Evolutionary conservation across 192 early-diverging fungal species (phyloP), one percentile per base, ranked within the genome.

Genomic region (Entomortierella chlamydospora): DNA sequence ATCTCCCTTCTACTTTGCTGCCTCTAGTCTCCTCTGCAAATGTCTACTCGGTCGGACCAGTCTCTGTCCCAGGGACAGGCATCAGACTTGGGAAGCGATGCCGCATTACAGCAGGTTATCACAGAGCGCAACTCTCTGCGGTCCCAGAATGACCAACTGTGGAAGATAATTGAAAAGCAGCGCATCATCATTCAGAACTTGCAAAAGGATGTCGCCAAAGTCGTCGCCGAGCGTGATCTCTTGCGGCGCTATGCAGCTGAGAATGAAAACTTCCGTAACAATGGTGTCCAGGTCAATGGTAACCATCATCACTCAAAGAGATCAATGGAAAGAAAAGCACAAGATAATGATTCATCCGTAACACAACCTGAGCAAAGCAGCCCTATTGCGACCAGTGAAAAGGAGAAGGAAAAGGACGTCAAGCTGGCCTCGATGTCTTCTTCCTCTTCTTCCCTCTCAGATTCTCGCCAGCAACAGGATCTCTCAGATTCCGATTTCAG

Each of bases 131-230:
- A 94, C 68, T 85, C 89, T 8, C 88, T 94, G 60, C 89, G 91
- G 51, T 82, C 83, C 33, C 94, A 97, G 76, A 96, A 95, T 60
- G 93, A 92, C 33, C 91, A 93, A 64, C 87, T 97, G 28, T 96
- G 95, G 93, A 93, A 92, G 77, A 92, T 96, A 62, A 94, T 96
- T 69, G 96, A 97, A 72, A 92, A 93, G 62, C 96, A 97, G 84
- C 84, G 94, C 55, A 74, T 86, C 49, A 93, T 96, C 60, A 96
- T 97, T 60, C 91, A 93, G 62, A 91, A 95, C 57, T 85, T 97
- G 61, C 93, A 95, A 85, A 90, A 91, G 45, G 86, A 89, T 31
- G 62, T 86, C 28, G 68, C 81, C 37, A 65, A 70, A 37, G 39
- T 87, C 50, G 67, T 72, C 1, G 50, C 83, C 2, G 86, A 85